These are phyloP conservation scores for Linderniella brevidens DNA, from an alignment of 257 asterid species.

Conservation along the genomic window DNA sequence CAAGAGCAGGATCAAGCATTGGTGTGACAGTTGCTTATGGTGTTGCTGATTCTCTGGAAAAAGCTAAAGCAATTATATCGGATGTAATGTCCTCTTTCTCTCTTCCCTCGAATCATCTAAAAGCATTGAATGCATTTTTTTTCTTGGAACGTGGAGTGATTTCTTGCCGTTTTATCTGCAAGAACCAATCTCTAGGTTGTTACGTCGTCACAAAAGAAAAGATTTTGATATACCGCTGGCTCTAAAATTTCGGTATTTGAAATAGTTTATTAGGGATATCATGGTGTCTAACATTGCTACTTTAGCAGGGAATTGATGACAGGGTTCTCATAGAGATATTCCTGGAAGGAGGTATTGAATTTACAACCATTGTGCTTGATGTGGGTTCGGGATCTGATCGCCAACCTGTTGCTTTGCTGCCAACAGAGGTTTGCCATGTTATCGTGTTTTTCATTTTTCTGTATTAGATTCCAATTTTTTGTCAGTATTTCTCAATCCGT, in stretches of 20 bases:
- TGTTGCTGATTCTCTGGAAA: slow-evolving; percentile 54
- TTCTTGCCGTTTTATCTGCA: too few species aligned
- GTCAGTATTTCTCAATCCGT: too few species aligned
- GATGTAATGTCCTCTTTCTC: slow-evolving; percentile 31
- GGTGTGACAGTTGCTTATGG: slow-evolving; percentile 91
- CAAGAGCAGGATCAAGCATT: slow-evolving; percentile 84
- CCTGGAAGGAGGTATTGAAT: slow-evolving; percentile 85
- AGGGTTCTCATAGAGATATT: slow-evolving; percentile 59
- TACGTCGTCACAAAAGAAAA: too few species aligned
- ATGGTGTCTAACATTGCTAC: slow-evolving; percentile 5
- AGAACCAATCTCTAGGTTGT: too few species aligned
- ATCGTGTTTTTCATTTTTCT: not conserved
- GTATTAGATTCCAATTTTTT: too few species aligned
- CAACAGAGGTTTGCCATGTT: slow-evolving; percentile 49
- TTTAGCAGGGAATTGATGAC: slow-evolving; percentile 74
- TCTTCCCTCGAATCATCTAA: slow-evolving; percentile 4
- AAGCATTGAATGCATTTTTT: too few species aligned
- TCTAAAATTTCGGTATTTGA: too few species aligned
- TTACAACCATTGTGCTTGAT: slow-evolving; percentile 75
- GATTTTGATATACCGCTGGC: too few species aligned
- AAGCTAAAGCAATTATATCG: slow-evolving; percentile 52
- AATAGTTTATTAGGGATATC: slow-evolving; percentile 7
- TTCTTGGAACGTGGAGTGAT: too few species aligned
- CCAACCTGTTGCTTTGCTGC: slow-evolving; percentile 71
- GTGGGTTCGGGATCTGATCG: slow-evolving; percentile 49